These are phyloP conservation scores for Diaporthe citriasiana DNA, from an alignment of 2,329 filamentous ascomycete genomes.

Conservation along the genomic window DNA sequence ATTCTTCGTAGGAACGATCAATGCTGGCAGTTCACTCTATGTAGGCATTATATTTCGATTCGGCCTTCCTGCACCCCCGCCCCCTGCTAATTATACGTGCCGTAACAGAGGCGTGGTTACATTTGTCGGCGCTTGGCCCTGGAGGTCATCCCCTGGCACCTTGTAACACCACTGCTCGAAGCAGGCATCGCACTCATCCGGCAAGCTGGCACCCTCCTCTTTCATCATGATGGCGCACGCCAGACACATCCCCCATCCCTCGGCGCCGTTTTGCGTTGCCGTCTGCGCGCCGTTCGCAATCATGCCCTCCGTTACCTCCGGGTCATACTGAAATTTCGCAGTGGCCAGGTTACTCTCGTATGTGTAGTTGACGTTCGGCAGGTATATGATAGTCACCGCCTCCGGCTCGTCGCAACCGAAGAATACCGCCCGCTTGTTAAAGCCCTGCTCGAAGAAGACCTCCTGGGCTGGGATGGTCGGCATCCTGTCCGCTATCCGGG, in stretches of 20 bases:
- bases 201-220: conserved; percentile 9
- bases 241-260: conserved; percentile 26
- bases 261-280: conserved; percentile 22
- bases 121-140: background rate
- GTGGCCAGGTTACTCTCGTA: conserved; percentile 29
- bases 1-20: too few relatives aligned
- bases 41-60: background rate
- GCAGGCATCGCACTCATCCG: conserved; percentile 30
- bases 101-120: background rate
- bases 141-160: background rate
- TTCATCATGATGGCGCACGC: conserved; percentile 34
- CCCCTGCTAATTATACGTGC: background rate
- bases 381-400: conserved; percentile 32
- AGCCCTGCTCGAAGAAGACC: background rate
- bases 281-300: conserved; percentile 19
- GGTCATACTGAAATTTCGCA: background rate
- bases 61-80: background rate
- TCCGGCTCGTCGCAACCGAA: conserved; percentile 31
- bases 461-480: conserved; percentile 14
- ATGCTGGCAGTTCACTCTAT: background rate
- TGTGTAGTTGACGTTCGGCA: conserved; percentile 32
- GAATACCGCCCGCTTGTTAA: conserved; percentile 23
- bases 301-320: conserved; percentile 30
- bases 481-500: conserved; percentile 13
- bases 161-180: conserved; percentile 32